Conservation (phyloP, 2,329 filamentous ascomycete genomes). For the Monosporascus sp. region DNA sequence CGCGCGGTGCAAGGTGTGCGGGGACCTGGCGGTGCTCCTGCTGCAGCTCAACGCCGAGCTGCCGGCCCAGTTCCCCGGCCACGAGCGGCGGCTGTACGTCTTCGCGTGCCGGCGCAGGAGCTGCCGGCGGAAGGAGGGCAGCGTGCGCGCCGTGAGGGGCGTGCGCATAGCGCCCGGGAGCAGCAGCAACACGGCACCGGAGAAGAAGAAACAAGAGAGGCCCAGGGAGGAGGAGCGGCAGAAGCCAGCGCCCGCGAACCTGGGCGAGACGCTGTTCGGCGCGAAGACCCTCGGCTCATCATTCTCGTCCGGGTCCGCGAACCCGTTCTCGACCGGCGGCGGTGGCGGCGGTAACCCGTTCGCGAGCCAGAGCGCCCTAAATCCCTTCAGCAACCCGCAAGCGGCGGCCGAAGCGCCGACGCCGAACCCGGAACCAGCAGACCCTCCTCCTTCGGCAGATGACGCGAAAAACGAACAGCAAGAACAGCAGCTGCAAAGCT, state of each 20-base stretch:
- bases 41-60: slow-evolving; percentile 90
- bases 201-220: slow-evolving; percentile 30
- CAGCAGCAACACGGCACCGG: slow-evolving; percentile 24
- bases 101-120: slow-evolving; percentile 73
- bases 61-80: slow-evolving; percentile 76
- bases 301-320: slow-evolving; percentile 34
- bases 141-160: slow-evolving; percentile 69
- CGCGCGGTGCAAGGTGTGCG: slow-evolving; percentile 84
- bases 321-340: slow-evolving; percentile 54
- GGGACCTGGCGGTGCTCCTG: slow-evolving; percentile 74
- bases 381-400: slow-evolving; percentile 38
- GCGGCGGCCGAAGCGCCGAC: slow-evolving; percentile 15
- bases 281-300: slow-evolving; percentile 41
- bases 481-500: slow-evolving; percentile 10
- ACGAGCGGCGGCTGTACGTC: slow-evolving; percentile 84
- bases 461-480: slow-evolving; percentile 8
- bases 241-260: slow-evolving; percentile 31
- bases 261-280: slow-evolving; percentile 69
- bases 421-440: slow-evolving; percentile 16
- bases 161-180: slow-evolving; percentile 43
- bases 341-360: slow-evolving; percentile 52
- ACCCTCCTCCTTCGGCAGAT: slow-evolving; percentile 27
- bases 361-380: slow-evolving; percentile 36
- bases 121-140: slow-evolving; percentile 79
- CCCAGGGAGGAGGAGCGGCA: slow-evolving; percentile 24